Evolutionary conservation across 1,284 basidiomycete genomes (phyloP), one percentile per base, ranked within the genome.

Genomic region (Athelia sp.): DNA sequence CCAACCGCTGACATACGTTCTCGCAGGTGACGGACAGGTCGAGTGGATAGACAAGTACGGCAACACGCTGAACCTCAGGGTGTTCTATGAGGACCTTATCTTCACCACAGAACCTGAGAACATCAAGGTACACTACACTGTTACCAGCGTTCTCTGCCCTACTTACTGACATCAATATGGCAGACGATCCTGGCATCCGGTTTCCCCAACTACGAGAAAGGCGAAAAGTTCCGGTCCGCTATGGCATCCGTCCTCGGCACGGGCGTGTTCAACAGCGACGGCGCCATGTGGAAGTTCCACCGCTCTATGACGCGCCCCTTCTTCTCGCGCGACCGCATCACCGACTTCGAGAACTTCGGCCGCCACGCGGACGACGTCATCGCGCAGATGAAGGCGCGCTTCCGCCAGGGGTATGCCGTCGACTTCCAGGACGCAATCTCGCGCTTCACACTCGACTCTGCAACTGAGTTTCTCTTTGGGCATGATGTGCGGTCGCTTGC

Each of bases 261-360:
- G 4, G 73, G 73, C 0, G 71, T 76, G 14, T 77, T 78, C 55
- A 76, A 75, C 50, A 69, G 69, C n/a, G 73, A 74, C 48, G 73
- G 72, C 57, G 43, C 15, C 18, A 44, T 26, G 23, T 44, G 43
- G 43, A 44, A 44, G 43, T 65, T 22, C 59, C 64, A n/a, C 50
- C 69, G 9, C 54, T 69, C 10, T 63, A 68, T 48, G 45, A 46
- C 9, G 67, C 65, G 50, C 48, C 58, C 21, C 38, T 31, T 3
- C 56, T 70, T 44, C 50, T 52, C 4, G 54, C 69, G 18, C 61
- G 58, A 1, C 54, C 52, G 14, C 61, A 68, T 26, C 54, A 57
- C 1, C 66, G 58, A 71, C 49, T 68, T 70, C 48, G 63, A 70
- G 15, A 53, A 66, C 13, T 69, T 69, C 49, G 63, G 66, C 31